Evolutionary conservation across 2,329 filamentous ascomycete genomes (phyloP).

Genomic region (Chrysoporthe puriensis): DNA sequence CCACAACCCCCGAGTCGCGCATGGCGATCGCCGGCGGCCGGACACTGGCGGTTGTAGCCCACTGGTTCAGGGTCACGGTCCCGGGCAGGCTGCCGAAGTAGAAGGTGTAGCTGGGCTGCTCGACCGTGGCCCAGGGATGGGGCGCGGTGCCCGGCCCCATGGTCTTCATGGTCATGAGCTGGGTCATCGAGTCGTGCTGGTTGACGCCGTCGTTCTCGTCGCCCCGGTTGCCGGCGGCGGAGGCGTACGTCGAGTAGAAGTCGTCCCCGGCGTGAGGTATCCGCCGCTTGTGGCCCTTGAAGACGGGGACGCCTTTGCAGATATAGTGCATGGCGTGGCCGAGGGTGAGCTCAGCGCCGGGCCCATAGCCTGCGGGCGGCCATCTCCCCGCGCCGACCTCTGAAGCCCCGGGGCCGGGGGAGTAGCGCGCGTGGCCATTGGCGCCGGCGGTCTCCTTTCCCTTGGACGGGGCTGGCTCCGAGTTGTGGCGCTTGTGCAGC

Average conservation of each 20-base stretch:
- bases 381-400: slow-evolving; percentile 42
- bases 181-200: slow-evolving; percentile 58
- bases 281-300: slow-evolving; percentile 57
- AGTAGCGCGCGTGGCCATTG: slow-evolving; percentile 36
- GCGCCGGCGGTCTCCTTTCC: slow-evolving; percentile 44
- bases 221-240: slow-evolving; percentile 49
- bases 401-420: slow-evolving; percentile 44
- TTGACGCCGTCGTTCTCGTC: slow-evolving; percentile 53
- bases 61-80: slow-evolving; percentile 73
- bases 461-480: slow-evolving; percentile 34
- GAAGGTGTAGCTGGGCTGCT: slow-evolving; percentile 74
- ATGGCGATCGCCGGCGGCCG: slow-evolving; percentile 60
- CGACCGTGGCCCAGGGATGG: slow-evolving; percentile 70
- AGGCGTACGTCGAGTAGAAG: slow-evolving; percentile 61
- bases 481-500: slow-evolving; percentile 23
- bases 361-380: slow-evolving; percentile 58
- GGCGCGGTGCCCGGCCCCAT: slow-evolving; percentile 47
- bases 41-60: slow-evolving; percentile 62
- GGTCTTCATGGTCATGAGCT: slow-evolving; percentile 60
- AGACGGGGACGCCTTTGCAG: slow-evolving; percentile 59
- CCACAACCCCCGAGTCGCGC: slow-evolving; percentile 59
- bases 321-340: slow-evolving; percentile 61
- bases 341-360: slow-evolving; percentile 54
- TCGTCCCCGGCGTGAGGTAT: slow-evolving; percentile 59
- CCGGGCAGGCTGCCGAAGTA: slow-evolving; percentile 68